Conservation (phyloP, 345 rosid genomes). For the Linum tenue region DNA sequence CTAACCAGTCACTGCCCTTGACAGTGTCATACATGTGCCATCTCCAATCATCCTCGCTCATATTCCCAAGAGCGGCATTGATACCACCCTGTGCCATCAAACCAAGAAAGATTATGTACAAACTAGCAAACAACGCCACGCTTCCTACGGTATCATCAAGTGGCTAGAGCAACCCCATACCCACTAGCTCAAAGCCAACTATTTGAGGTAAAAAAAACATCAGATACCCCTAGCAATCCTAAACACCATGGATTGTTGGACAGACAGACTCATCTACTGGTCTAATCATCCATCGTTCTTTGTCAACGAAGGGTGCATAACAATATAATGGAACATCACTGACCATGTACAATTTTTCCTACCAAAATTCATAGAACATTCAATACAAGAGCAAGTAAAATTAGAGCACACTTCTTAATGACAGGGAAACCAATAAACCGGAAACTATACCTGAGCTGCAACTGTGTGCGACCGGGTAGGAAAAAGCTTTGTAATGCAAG, state of each 20-base stretch:
- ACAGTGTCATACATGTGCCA: slow-evolving; percentile 99
- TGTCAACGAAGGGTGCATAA: no score
- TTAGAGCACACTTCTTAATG: neutral
- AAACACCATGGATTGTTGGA: neutral
- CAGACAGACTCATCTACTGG: neutral
- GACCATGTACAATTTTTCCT: no score
- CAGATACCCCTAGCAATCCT: neutral
- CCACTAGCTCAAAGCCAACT: neutral
- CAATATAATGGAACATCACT: no score
- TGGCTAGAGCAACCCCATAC: neutral
- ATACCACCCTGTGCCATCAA: slow-evolving; percentile 75
- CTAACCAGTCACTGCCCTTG: slow-evolving; percentile 99
- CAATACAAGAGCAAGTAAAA: neutral
- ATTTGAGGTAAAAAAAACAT: neutral
- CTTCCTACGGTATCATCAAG: neutral
- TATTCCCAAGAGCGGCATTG: slow-evolving; percentile 96
- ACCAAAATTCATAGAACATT: no score
- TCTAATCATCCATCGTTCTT: no score
- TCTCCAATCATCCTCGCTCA: slow-evolving; percentile 98
- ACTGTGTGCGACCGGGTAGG: slow-evolving; percentile 96
- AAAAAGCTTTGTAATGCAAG: slow-evolving; percentile 97
- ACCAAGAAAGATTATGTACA: slow-evolving; percentile 8
- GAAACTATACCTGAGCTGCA: slow-evolving; percentile 74
- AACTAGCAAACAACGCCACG: neutral
- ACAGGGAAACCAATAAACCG: neutral